A percentile compares a stretch with the other conserved stretches of the same genome.
These are phyloP conservation scores for Rhododendron ovatum DNA, from an alignment of 148 eudicot species.

Conservation along the genomic window DNA sequence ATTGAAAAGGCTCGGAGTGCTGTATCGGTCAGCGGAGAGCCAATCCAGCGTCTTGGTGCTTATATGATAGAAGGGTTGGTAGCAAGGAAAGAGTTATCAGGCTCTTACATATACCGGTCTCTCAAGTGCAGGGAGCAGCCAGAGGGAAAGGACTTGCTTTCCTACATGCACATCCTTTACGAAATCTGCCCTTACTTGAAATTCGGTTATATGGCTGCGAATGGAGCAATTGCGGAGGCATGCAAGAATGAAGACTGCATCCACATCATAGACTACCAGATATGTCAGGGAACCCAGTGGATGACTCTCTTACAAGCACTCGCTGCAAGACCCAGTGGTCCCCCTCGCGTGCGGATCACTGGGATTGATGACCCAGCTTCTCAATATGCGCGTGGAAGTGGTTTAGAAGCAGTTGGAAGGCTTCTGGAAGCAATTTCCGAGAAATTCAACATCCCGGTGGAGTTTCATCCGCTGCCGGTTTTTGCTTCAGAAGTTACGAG, in stretches of 20 bases:
- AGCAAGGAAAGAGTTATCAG: slow-evolving; percentile 69
- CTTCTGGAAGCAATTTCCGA: slow-evolving; percentile 51
- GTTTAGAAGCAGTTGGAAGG: slow-evolving; percentile 52
- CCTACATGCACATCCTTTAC: slow-evolving; percentile 83
- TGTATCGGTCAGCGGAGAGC: slow-evolving; percentile 77
- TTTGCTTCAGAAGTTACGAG: slow-evolving; percentile 53
- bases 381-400: slow-evolving; percentile 76
- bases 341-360: slow-evolving; percentile 75
- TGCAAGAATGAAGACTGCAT: slow-evolving; percentile 66
- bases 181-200: slow-evolving; percentile 85
- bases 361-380: slow-evolving; percentile 83
- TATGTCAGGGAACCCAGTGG: slow-evolving; percentile 91
- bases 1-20: slow-evolving; percentile 38
- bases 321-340: slow-evolving; percentile 69
- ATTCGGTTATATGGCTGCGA: slow-evolving; percentile 91
- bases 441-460: slow-evolving; percentile 58
- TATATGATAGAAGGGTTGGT: slow-evolving; percentile 86
- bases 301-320: slow-evolving; percentile 86
- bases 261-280: slow-evolving; percentile 85
- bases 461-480: slow-evolving; percentile 64
- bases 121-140: slow-evolving; percentile 73
- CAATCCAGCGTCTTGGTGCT: slow-evolving; percentile 89
- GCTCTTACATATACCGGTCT: slow-evolving; percentile 62
- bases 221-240: slow-evolving; percentile 93
- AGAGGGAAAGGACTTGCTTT: slow-evolving; percentile 65